A percentile compares a stretch with the other conserved stretches of the same genome.
Conservation (phyloP, 2,329 filamentous ascomycete species). For the Tolypocladium sp. region DNA sequence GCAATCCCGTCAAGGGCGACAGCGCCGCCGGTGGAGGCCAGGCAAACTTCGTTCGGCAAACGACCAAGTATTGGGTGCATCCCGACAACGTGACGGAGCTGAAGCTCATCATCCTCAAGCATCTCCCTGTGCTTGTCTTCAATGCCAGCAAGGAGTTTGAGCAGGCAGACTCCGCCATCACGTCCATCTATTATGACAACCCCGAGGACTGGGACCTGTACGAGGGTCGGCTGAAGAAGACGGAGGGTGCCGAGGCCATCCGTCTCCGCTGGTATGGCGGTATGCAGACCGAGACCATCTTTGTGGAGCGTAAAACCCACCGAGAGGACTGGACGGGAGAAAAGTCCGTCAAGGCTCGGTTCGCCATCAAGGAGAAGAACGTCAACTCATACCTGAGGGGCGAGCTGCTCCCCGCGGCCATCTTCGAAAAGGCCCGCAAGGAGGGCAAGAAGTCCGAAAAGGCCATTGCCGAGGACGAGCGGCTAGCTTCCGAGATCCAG, state of each 20-base stretch:
- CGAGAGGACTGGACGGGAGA: slow-evolving; percentile 98
- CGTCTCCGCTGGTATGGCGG: slow-evolving; percentile 95
- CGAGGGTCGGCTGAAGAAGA: slow-evolving; percentile 90
- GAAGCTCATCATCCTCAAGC: slow-evolving; percentile 96
- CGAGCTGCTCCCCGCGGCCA: slow-evolving; percentile 70
- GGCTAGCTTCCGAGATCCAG: slow-evolving; percentile 83
- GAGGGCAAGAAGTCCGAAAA: slow-evolving; percentile 91
- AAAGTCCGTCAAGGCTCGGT: slow-evolving; percentile 96
- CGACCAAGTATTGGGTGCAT: slow-evolving; percentile 99
- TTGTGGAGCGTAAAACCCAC: slow-evolving; percentile 96
- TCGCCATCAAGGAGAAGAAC: slow-evolving; percentile 93
- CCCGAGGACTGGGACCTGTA: slow-evolving; percentile 90
- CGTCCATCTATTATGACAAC: slow-evolving; percentile 98
- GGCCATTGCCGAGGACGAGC: slow-evolving; percentile 84
- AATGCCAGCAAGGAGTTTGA: slow-evolving; percentile 97
- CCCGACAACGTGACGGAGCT: slow-evolving; percentile 96
- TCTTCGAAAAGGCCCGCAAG: slow-evolving; percentile 95
- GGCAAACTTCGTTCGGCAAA: slow-evolving; percentile 92
- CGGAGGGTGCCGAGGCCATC: slow-evolving; percentile 93
- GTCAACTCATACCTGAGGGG: slow-evolving; percentile 86
- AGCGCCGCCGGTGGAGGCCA: slow-evolving; percentile 83
- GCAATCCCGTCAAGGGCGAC: slow-evolving; percentile 87
- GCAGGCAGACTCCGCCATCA: slow-evolving; percentile 82
- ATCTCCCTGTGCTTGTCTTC: slow-evolving; percentile 93
- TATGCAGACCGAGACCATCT: slow-evolving; percentile 92